phyloP scores from a whole-genome alignment of 495 filamentous ascomycete species.

The Opeltia flavorubescens region DNA sequence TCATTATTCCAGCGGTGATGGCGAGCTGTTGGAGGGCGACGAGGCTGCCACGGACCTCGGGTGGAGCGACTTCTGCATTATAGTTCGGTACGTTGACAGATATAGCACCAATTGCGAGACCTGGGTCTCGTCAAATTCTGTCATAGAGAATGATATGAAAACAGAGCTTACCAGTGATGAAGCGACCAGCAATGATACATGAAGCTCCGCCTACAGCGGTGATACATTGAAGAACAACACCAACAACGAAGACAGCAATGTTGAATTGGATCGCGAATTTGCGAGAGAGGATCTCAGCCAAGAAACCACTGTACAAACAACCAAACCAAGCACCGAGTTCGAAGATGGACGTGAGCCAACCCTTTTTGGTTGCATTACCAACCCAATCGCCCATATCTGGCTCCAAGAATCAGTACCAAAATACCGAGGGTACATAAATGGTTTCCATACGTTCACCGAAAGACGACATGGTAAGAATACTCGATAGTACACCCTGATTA shows the following conservation, averaged over 20 bases:
- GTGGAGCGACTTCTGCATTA: constrained; percentile 51
- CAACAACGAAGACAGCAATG: constrained; percentile 57
- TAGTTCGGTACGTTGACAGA: constrained; percentile 45
- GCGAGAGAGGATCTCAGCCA: constrained; percentile 59
- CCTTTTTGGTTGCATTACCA: constrained; percentile 49
- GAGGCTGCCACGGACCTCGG: constrained; percentile 53
- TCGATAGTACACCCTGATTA: constrained; percentile 72
- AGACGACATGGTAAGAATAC: constrained; percentile 48
- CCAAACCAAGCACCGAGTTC: constrained; percentile 75
- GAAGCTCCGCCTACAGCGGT: constrained; percentile 40
- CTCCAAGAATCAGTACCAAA: constrained; percentile 21
- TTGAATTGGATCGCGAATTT: constrained; percentile 64
- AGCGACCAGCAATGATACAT: constrained; percentile 55
- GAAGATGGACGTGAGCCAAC: constrained; percentile 69
- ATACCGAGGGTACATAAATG: constrained; percentile 12
- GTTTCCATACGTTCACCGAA: constrained; percentile 22
- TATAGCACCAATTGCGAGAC: constrained; percentile 39
- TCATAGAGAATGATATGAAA: background rate
- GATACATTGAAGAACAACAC: constrained; percentile 59
- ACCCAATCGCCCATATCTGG: constrained; percentile 49
- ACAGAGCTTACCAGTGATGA: constrained; percentile 41
- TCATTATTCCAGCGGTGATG: constrained; percentile 70
- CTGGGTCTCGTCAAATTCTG: background rate
- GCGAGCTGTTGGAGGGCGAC: constrained; percentile 70
- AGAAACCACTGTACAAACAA: constrained; percentile 57